Conservation (phyloP, 805 yeast species). For the Candida sithepensis region DNA sequence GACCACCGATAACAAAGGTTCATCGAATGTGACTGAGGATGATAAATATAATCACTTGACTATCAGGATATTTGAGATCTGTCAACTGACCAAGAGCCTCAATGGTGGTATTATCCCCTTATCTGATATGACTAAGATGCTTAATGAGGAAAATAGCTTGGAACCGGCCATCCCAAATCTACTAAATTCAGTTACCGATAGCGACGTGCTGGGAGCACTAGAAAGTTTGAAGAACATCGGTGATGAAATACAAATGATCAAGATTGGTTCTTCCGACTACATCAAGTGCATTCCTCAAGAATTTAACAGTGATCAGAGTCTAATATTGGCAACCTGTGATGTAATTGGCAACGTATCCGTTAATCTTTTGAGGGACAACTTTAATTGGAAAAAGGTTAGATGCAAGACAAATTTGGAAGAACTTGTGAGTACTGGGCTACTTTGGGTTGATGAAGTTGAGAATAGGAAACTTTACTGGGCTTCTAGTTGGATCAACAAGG, state of each 20-base stretch:
- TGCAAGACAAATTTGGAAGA: conserved; percentile 65
- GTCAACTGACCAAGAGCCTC: conserved; percentile 61
- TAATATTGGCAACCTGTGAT: conserved; percentile 71
- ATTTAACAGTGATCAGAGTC: conserved; percentile 63
- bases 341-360: conserved; percentile 71
- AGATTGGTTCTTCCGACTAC: conserved; percentile 55
- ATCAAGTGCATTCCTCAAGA: conserved; percentile 63
- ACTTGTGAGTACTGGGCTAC: conserved; percentile 74
- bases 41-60: conserved; percentile 68
- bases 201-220: conserved; percentile 58
- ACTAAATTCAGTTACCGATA: conserved; percentile 20
- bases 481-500: conserved; percentile 60
- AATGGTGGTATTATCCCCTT: conserved; percentile 82
- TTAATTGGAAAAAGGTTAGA: conserved; percentile 66
- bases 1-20: conserved; percentile 9
- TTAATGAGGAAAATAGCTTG: conserved; percentile 27
- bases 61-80: conserved; percentile 71
- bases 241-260: conserved; percentile 62
- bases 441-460: conserved; percentile 73
- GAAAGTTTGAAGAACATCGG: conserved; percentile 55
- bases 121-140: conserved; percentile 42
- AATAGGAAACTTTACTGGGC: conserved; percentile 61
- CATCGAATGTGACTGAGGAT: conserved; percentile 6
- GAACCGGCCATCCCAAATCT: conserved; percentile 8
- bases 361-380: conserved; percentile 64